These are phyloP conservation scores for Arachis stenosperma DNA, from an alignment of 306 rosid species.

Conservation along the genomic window DNA sequence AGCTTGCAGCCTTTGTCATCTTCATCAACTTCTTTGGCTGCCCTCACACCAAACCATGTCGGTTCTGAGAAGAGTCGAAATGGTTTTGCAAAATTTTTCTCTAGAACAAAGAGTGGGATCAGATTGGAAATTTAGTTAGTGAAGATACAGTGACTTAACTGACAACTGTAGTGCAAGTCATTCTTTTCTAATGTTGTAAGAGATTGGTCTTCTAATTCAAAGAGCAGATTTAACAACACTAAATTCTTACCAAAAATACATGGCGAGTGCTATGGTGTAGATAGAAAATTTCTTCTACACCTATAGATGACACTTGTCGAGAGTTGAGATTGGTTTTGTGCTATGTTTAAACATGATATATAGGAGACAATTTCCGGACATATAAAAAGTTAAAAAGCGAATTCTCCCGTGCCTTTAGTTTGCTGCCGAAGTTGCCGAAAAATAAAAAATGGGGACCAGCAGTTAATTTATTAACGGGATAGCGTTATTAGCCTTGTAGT, in stretches of 20 bases:
- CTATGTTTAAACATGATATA: too few species aligned
- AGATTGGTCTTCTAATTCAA: constrained; percentile 34
- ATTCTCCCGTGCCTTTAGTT: too few species aligned
- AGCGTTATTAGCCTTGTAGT: too few species aligned
- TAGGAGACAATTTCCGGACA: too few species aligned
- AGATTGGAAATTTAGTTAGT: constrained; percentile 66
- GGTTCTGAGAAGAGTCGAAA: constrained; percentile 76
- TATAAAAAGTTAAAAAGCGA: too few species aligned
- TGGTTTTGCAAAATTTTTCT: constrained; percentile 90
- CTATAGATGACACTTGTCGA: too few species aligned
- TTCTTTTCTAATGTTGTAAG: constrained; percentile 42
- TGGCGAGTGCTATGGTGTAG: too few species aligned
- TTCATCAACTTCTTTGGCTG: constrained; percentile 52
- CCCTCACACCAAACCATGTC: constrained; percentile 53
- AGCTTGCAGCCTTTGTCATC: constrained; percentile 55
- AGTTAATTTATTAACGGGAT: too few species aligned
- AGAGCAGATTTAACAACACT: constrained; percentile 8
- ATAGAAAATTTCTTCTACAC: too few species aligned
- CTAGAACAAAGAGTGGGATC: constrained; percentile 90
- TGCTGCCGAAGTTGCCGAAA: too few species aligned
- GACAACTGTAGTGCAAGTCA: constrained; percentile 4
- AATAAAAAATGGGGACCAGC: too few species aligned
- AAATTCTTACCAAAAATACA: neutral
- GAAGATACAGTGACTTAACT: constrained; percentile 3
- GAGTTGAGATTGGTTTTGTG: too few species aligned